Percentiles rank a stretch among this genome's conserved stretches.
Evolutionary conservation across 495 filamentous ascomycete genomes (phyloP).

Genomic region (Podospora fimiseda): DNA sequence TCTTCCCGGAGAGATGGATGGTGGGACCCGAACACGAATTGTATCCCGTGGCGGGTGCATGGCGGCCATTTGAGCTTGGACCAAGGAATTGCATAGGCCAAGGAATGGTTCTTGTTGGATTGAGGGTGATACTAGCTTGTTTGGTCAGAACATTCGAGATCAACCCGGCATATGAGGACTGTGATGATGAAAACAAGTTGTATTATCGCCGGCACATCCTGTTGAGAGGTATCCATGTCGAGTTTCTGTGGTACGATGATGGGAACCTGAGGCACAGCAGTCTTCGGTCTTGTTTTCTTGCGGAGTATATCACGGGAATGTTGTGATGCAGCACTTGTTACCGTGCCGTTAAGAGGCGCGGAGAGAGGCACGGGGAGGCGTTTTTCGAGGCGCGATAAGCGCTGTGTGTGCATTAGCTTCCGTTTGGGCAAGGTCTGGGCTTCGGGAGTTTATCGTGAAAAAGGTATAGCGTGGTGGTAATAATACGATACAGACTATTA

Average conservation of each 20-base stretch:
- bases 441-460: too few species aligned
- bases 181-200: neutral
- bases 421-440: too few species aligned
- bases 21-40: neutral
- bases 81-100: conserved; percentile 37
- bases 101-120: neutral
- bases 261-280: too few species aligned
- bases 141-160: conserved; percentile 2
- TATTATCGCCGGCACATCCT: conserved; percentile 2
- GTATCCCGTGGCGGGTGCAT: conserved; percentile 10
- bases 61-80: conserved; percentile 39
- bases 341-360: too few species aligned
- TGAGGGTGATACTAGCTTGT: neutral
- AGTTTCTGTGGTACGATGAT: neutral
- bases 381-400: too few species aligned
- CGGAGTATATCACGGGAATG: too few species aligned
- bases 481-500: too few species aligned
- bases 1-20: neutral
- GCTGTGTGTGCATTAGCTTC: too few species aligned
- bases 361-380: too few species aligned
- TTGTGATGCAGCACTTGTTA: too few species aligned
- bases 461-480: too few species aligned
- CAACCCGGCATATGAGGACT: conserved; percentile 6
- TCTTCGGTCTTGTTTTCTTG: too few species aligned
- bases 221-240: conserved; percentile 8